phyloP scores from a whole-genome alignment of 306 rosid species.

The Lathyrus tuberosus region DNA sequence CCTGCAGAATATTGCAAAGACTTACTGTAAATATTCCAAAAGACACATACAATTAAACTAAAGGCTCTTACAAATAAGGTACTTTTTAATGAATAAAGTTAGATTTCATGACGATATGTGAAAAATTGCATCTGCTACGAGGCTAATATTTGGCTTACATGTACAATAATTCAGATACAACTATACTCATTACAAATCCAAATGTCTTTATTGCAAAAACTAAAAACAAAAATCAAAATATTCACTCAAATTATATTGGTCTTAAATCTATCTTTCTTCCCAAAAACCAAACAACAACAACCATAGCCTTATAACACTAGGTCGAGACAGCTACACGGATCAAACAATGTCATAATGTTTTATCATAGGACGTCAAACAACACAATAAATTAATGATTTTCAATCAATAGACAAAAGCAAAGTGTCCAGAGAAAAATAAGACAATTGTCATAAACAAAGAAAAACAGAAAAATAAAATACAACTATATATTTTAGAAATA shows the following conservation, averaged over 20 bases:
- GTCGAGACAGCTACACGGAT: background rate
- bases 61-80: background rate
- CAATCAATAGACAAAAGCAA: background rate
- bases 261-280: too few relatives aligned
- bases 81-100: background rate
- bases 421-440: background rate
- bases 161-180: background rate
- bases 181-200: background rate
- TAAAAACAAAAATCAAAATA: background rate
- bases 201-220: background rate
- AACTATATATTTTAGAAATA: too few relatives aligned
- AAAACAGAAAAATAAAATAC: too few relatives aligned
- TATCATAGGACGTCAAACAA: background rate
- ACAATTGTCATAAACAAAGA: too few relatives aligned
- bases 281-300: background rate
- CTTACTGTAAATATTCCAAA: background rate
- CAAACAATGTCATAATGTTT: background rate
- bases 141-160: too few relatives aligned
- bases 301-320: background rate
- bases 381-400: background rate
- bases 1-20: conserved; percentile 59
- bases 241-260: too few relatives aligned
- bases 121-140: too few relatives aligned
- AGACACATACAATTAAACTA: background rate
- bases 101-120: background rate